Evolutionary conservation across 2,329 filamentous ascomycete species (phyloP).

Genomic region (Fusarium bulbicola): DNA sequence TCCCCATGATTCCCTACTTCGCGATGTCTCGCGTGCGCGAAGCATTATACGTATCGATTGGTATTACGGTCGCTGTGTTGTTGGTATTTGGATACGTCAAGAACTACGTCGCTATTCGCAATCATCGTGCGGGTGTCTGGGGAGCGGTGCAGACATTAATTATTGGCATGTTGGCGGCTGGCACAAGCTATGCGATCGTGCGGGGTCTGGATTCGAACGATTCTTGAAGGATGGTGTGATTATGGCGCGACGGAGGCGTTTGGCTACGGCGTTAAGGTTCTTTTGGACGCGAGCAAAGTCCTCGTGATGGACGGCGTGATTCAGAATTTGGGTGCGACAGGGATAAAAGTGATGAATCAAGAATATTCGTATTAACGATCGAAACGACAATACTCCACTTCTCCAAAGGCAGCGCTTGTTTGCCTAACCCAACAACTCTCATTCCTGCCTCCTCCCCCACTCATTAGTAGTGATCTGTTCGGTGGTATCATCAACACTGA

Average conservation of each 20-base stretch:
- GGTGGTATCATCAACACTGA: conserved; percentile 32
- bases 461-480: conserved; percentile 42
- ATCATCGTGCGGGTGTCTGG: conserved; percentile 62
- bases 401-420: background rate
- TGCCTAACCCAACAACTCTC: background rate
- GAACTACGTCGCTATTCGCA: conserved; percentile 63
- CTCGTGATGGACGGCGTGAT: conserved; percentile 2
- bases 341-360: conserved; percentile 13
- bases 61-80: conserved; percentile 67
- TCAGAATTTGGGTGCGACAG: background rate
- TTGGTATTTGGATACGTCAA: conserved; percentile 73
- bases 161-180: conserved; percentile 72
- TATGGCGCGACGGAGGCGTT: conserved; percentile 2
- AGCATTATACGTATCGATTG: conserved; percentile 68
- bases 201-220: conserved; percentile 58
- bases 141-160: conserved; percentile 72
- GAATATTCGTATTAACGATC: conserved; percentile 28
- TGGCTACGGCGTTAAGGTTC: conserved; percentile 24
- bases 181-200: conserved; percentile 71
- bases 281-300: conserved; percentile 4
- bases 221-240: conserved; percentile 4
- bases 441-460: background rate
- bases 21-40: conserved; percentile 56
- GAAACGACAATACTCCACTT: conserved; percentile 35
- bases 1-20: conserved; percentile 78